Evolutionary conservation across 2,329 filamentous ascomycete species (phyloP).

Genomic region (Hypoxylon sp.): DNA sequence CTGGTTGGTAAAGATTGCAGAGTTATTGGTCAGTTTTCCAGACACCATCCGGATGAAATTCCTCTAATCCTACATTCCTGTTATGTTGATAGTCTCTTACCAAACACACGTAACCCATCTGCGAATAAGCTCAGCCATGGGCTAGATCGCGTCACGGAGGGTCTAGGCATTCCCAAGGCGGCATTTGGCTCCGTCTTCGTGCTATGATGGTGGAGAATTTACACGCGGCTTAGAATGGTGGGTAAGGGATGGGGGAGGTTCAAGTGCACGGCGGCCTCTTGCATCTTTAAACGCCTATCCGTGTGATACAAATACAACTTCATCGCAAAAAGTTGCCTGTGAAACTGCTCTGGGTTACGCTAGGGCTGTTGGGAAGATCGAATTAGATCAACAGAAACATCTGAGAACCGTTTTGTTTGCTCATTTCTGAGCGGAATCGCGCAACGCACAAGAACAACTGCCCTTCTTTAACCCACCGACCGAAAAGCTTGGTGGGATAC

Average conservation of each 20-base stretch:
- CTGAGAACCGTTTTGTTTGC: constrained; percentile 18
- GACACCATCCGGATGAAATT: constrained; percentile 8
- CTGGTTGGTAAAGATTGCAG: no score
- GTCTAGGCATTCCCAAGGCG: constrained; percentile 8
- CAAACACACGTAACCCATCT: neutral
- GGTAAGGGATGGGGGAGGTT: no score
- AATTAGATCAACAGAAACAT: constrained; percentile 1
- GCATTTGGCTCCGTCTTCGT: no score
- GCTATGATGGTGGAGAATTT: no score
- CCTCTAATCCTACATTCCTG: constrained; percentile 33
- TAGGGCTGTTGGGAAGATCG: neutral
- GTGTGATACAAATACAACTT: no score
- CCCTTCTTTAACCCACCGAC: constrained; percentile 13
- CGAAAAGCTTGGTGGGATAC: constrained; percentile 4
- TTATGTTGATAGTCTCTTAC: no score
- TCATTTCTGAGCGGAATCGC: constrained; percentile 22
- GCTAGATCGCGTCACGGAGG: neutral
- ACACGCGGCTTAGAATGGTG: no score
- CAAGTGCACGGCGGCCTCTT: constrained; percentile 10
- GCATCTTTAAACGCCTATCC: no score
- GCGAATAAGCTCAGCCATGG: constrained; percentile 3
- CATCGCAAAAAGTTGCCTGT: constrained; percentile 1
- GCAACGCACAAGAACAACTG: constrained; percentile 8
- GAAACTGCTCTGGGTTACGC: constrained; percentile 6
- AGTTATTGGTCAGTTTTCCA: neutral